These are phyloP conservation scores for Tritrichomonas musculus DNA, from an alignment of 208 protist species.

Conservation along the genomic window DNA sequence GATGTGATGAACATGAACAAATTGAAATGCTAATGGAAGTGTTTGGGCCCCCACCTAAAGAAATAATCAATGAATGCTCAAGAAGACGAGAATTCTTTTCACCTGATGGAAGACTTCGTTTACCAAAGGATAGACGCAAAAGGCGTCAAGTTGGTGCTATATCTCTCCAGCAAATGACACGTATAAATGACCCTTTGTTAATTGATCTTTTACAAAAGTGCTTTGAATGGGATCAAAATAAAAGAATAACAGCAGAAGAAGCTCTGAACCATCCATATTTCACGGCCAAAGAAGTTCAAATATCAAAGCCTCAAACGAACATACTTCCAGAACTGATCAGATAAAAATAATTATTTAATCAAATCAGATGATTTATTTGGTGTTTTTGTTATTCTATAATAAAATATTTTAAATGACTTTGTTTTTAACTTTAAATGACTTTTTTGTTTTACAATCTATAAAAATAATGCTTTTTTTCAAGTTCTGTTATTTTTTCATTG, in stretches of 20 bases:
- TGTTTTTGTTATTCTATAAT: too few relatives aligned
- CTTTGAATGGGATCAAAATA: constrained; percentile 39
- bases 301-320: too few relatives aligned
- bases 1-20: constrained; percentile 43
- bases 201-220: constrained; percentile 37
- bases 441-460: too few relatives aligned
- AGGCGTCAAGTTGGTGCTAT: neutral
- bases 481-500: too few relatives aligned
- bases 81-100: constrained; percentile 35
- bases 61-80: neutral
- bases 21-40: constrained; percentile 39
- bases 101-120: neutral
- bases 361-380: too few relatives aligned
- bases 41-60: constrained; percentile 40
- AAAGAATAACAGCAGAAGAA: constrained; percentile 34
- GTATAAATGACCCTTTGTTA: neutral
- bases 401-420: too few relatives aligned
- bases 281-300: too few relatives aligned
- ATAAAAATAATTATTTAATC: too few relatives aligned
- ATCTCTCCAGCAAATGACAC: neutral
- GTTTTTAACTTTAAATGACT: too few relatives aligned
- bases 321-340: too few relatives aligned
- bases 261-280: constrained; percentile 40
- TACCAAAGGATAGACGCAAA: neutral
- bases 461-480: too few relatives aligned